These are phyloP conservation scores for Laetiporus sulphureus DNA, from an alignment of 1,284 basidiomycete species.

Conservation along the genomic window DNA sequence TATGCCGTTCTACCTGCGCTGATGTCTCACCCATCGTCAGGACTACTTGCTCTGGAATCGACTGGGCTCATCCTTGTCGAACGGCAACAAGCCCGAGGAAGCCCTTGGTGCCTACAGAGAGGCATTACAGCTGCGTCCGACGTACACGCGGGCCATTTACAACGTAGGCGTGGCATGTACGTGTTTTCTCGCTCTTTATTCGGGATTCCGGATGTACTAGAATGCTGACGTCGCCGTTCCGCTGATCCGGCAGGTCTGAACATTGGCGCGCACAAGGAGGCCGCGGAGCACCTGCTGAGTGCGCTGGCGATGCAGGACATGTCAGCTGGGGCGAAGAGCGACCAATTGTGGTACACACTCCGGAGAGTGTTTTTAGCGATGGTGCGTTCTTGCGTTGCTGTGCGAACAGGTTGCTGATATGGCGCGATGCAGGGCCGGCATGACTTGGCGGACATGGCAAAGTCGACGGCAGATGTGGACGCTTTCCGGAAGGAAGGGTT, in stretches of 20 bases:
- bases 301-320: conserved; percentile 80
- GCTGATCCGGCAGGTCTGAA: conserved; percentile 63
- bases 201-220: background rate
- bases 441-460: conserved; percentile 62
- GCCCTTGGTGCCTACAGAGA: conserved; percentile 93
- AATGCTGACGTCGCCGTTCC: conserved; percentile 2
- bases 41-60: conserved; percentile 98
- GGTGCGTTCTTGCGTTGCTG: conserved; percentile 40
- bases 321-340: conserved; percentile 62
- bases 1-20: background rate
- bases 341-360: conserved; percentile 91
- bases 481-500: conserved; percentile 77
- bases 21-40: conserved; percentile 27
- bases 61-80: conserved; percentile 91
- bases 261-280: conserved; percentile 93
- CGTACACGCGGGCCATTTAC: conserved; percentile 96
- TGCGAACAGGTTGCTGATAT: conserved; percentile 1
- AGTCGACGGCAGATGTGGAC: conserved; percentile 48
- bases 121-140: conserved; percentile 90
- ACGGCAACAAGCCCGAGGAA: conserved; percentile 92
- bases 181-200: conserved; percentile 18
- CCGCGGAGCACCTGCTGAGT: conserved; percentile 93
- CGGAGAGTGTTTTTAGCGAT: conserved; percentile 77
- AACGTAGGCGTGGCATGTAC: conserved; percentile 95
- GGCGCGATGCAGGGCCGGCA: conserved; percentile 40